phyloP scores from a whole-genome alignment of 148 eudicot genomes.

The Amaranthus hypochondriacus region DNA sequence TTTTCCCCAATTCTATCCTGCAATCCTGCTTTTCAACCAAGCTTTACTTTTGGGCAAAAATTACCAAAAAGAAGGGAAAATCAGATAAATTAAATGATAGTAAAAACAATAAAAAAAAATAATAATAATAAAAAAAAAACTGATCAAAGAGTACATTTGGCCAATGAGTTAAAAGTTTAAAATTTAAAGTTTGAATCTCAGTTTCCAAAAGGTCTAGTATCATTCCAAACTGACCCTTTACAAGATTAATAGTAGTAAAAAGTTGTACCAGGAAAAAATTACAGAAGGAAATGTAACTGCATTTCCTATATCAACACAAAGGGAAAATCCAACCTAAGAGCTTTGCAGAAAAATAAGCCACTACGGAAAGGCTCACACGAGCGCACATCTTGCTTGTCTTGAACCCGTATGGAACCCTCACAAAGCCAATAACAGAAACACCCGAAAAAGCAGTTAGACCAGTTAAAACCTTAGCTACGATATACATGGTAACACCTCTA shows the following conservation, averaged over 20 bases:
- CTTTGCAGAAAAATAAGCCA: conserved; percentile 5
- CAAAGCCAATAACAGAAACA: neutral
- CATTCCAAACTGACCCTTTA: conserved; percentile 27
- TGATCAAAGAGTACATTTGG: conserved; percentile 1
- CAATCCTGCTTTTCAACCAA: too few species aligned
- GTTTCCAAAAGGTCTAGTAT: conserved; percentile 18
- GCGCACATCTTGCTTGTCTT: neutral
- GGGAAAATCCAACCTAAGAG: conserved; percentile 7
- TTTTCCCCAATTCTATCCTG: too few species aligned
- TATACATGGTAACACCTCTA: conserved; percentile 10
- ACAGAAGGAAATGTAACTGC: conserved; percentile 18
- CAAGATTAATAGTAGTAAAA: conserved; percentile 8
- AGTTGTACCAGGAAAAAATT: conserved; percentile 9
- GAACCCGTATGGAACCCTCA: conserved; percentile 7
- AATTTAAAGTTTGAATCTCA: neutral
- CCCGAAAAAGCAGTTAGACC: conserved; percentile 25
- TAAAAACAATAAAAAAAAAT: neutral
- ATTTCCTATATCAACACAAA: conserved; percentile 10
- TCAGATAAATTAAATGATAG: neutral
- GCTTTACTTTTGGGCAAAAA: neutral
- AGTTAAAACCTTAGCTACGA: conserved; percentile 23
- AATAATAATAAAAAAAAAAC: neutral
- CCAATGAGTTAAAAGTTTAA: neutral
- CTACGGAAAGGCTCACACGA: conserved; percentile 6
- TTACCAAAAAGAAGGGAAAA: neutral